phyloP scores from a whole-genome alignment of 169 alveolate genomes.

The Eimeria falciformis region DNA sequence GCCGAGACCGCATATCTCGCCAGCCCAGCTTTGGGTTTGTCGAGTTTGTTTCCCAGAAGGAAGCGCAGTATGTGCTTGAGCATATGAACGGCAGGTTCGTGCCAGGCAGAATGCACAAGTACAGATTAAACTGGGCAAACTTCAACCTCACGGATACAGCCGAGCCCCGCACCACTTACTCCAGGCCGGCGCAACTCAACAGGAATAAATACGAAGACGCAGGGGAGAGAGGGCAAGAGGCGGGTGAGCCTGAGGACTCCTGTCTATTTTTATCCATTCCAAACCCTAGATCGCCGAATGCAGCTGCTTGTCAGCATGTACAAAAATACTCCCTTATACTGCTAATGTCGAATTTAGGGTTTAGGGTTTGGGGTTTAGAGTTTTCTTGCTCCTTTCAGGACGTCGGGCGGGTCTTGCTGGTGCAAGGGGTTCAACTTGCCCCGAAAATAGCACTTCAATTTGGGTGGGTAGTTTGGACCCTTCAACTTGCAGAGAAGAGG shows the following conservation, averaged over 20 bases:
- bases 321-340: too few species aligned
- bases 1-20: slow-evolving; percentile 46
- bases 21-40: slow-evolving; percentile 70
- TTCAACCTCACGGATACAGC: slow-evolving; percentile 67
- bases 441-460: slow-evolving; percentile 43
- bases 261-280: too few species aligned
- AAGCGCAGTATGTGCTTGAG: slow-evolving; percentile 53
- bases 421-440: background rate
- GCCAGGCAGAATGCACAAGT: slow-evolving; percentile 70
- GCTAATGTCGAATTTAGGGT: background rate
- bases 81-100: slow-evolving; percentile 71
- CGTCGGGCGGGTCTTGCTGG: background rate
- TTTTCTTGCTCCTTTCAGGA: background rate
- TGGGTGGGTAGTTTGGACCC: slow-evolving; percentile 78
- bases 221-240: too few species aligned
- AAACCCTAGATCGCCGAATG: too few species aligned
- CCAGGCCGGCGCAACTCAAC: slow-evolving; percentile 61
- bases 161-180: slow-evolving; percentile 22
- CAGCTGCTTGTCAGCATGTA: too few species aligned
- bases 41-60: slow-evolving; percentile 45
- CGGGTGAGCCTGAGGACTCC: too few species aligned
- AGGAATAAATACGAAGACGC: too few species aligned
- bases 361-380: slow-evolving; percentile 33
- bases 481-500: slow-evolving; percentile 63
- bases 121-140: slow-evolving; percentile 72